Conservation (phyloP, 768 basidiomycete genomes). For the Panaeolus cyanescens region DNA sequence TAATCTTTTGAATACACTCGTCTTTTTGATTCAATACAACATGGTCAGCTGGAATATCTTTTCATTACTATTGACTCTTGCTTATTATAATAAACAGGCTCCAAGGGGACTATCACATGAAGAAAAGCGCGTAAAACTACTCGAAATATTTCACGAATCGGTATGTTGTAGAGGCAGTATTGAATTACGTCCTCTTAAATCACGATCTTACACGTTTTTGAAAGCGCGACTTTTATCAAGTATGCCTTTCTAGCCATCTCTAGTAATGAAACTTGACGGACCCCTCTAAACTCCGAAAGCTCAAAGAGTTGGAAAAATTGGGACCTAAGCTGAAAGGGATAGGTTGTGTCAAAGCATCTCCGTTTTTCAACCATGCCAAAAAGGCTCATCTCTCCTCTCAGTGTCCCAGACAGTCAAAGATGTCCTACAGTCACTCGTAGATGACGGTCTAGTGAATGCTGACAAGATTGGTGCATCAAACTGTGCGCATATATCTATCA, state of each 20-base stretch:
- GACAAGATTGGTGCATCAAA: constrained; percentile 97
- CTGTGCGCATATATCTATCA: constrained; percentile 48
- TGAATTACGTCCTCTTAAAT: not conserved
- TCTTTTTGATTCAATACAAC: not conserved
- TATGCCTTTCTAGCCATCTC: not conserved
- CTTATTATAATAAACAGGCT: constrained; percentile 42
- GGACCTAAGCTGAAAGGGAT: constrained; percentile 91
- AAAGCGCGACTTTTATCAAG: constrained; percentile 30
- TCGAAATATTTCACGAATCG: constrained; percentile 94
- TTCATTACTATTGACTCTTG: not conserved
- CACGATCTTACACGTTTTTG: not conserved
- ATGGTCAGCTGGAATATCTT: not conserved
- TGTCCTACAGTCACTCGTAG: constrained; percentile 82
- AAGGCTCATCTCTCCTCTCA: constrained; percentile 24
- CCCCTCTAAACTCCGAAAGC: constrained; percentile 38
- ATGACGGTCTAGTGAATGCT: constrained; percentile 81
- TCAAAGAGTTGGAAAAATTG: constrained; percentile 92
- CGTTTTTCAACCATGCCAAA: not conserved
- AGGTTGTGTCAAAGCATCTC: constrained; percentile 42
- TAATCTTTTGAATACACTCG: not conserved
- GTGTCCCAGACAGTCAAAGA: constrained; percentile 94
- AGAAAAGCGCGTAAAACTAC: constrained; percentile 85
- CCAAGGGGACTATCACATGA: constrained; percentile 86
- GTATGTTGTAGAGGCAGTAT: constrained; percentile 35
- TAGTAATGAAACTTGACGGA: not conserved